phyloP scores from a whole-genome alignment of 2,329 filamentous ascomycete species.

The Biscogniauxia sp. region DNA sequence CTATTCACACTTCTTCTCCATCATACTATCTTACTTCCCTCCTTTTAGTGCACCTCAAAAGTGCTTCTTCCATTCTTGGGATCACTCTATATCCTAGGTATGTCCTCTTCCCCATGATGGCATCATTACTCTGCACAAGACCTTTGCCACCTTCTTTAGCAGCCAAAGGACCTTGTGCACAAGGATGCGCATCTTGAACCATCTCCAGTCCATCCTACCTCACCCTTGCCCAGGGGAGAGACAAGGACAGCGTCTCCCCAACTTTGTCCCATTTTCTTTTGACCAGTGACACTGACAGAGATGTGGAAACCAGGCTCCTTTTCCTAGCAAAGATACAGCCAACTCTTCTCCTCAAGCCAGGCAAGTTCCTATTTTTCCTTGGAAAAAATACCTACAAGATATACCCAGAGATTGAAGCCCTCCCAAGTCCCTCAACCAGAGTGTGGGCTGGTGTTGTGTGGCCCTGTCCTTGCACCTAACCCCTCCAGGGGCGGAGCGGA shows the following conservation, averaged over 20 bases:
- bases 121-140: not conserved
- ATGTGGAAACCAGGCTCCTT: not conserved
- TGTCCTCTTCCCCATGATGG: not conserved
- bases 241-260: not conserved
- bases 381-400: not conserved
- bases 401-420: not conserved
- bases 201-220: not conserved
- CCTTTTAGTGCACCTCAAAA: not conserved
- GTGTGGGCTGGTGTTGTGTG: not conserved
- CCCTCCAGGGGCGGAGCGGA: not conserved
- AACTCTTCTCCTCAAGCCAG: not conserved
- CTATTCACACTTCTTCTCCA: no score
- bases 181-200: not conserved
- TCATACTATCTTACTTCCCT: not conserved
- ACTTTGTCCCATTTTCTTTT: not conserved
- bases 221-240: not conserved
- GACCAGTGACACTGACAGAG: not conserved
- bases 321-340: not conserved
- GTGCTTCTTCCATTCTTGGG: not conserved
- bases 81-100: not conserved
- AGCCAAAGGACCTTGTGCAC: not conserved
- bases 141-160: not conserved
- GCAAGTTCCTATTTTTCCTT: not conserved
- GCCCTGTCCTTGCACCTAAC: not conserved
- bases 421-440: not conserved